Evolutionary conservation across 805 yeast species (phyloP).

Genomic region (Schwanniomyces polymorphus): DNA sequence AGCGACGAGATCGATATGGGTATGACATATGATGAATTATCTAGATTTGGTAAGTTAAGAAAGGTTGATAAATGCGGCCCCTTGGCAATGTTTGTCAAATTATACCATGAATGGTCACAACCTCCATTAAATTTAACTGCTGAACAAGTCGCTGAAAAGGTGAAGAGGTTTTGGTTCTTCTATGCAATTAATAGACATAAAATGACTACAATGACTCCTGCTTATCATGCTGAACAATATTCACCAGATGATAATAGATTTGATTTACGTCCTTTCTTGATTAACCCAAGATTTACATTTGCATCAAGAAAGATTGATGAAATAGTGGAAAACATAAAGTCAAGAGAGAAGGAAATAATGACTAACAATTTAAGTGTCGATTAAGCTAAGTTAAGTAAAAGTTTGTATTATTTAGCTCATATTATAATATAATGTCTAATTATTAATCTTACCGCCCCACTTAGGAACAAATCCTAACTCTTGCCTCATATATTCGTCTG

Average conservation of each 20-base stretch:
- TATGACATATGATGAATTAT: slow-evolving; percentile 91
- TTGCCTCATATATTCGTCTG: slow-evolving; percentile 28
- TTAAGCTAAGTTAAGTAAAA: slow-evolving; percentile 12
- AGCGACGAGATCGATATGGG: slow-evolving; percentile 99
- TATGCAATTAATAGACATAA: slow-evolving; percentile 96
- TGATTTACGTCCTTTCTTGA: slow-evolving; percentile 93
- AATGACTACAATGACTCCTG: slow-evolving; percentile 95
- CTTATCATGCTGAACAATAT: slow-evolving; percentile 96
- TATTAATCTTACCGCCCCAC: slow-evolving; percentile 37
- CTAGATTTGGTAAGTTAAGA: slow-evolving; percentile 85
- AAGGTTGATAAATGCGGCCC: slow-evolving; percentile 97
- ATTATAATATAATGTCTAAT: slow-evolving; percentile 5
- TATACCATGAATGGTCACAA: slow-evolving; percentile 92
- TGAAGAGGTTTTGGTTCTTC: slow-evolving; percentile 86
- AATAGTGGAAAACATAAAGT: slow-evolving; percentile 59
- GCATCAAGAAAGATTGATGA: slow-evolving; percentile 87
- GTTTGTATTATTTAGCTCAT: not conserved
- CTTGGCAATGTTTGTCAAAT: slow-evolving; percentile 85
- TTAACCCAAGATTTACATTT: slow-evolving; percentile 86
- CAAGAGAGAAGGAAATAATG: slow-evolving; percentile 32
- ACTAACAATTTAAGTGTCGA: slow-evolving; percentile 46
- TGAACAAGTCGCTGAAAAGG: slow-evolving; percentile 85
- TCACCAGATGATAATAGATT: slow-evolving; percentile 98
- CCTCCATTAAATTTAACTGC: slow-evolving; percentile 64
- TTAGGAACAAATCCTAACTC: slow-evolving; percentile 32